phyloP scores from a whole-genome alignment of 257 asterid species.

The Lycium ferocissimum region DNA sequence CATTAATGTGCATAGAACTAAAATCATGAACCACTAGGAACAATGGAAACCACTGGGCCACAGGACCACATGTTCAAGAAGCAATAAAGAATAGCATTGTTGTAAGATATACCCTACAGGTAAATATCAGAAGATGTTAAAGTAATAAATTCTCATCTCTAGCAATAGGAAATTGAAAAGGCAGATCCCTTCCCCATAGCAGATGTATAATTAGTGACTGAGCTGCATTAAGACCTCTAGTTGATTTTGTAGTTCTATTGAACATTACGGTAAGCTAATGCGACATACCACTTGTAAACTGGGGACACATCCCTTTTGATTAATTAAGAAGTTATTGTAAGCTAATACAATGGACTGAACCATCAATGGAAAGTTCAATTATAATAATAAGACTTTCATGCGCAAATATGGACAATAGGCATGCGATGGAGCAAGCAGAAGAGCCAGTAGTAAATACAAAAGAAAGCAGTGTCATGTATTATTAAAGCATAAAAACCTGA shows the following conservation, averaged over 20 bases:
- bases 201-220: neutral
- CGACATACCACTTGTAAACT: conserved; percentile 4
- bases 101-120: neutral
- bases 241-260: neutral
- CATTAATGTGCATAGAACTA: conserved; percentile 1
- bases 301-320: conserved; percentile 15
- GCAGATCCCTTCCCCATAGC: conserved; percentile 7
- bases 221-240: neutral
- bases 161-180: conserved; percentile 16
- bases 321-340: neutral
- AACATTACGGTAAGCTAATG: neutral
- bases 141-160: neutral
- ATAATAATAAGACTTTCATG: neutral
- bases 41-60: neutral
- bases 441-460: neutral
- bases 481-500: neutral
- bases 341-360: neutral
- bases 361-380: neutral
- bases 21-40: neutral
- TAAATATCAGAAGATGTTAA: neutral
- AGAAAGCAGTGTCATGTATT: neutral
- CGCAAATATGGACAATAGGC: neutral
- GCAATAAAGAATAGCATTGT: neutral
- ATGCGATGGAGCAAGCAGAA: neutral
- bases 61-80: neutral